Conservation (phyloP, 331 rosid species). For the Rosa hybrid region DNA sequence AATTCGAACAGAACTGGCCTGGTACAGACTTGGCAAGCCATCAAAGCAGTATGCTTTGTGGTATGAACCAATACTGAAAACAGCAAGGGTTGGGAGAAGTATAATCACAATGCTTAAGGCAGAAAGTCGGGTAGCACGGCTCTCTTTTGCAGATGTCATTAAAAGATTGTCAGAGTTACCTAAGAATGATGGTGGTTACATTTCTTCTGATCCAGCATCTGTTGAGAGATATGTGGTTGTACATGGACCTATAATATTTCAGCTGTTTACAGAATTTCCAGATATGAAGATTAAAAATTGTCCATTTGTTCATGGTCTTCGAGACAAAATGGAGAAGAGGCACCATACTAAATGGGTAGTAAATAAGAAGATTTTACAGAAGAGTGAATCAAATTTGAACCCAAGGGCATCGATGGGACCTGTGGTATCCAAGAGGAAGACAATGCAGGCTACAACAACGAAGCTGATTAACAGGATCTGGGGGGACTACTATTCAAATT, state of each 20-base stretch:
- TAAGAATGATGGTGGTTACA: slow-evolving; percentile 47
- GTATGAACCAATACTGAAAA: slow-evolving; percentile 76
- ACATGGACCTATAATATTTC: slow-evolving; percentile 90
- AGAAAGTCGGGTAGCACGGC: slow-evolving; percentile 82
- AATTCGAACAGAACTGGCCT: slow-evolving; percentile 92
- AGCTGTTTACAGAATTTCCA: slow-evolving; percentile 83
- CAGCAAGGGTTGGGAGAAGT: slow-evolving; percentile 69
- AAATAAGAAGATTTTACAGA: slow-evolving; percentile 51
- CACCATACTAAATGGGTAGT: slow-evolving; percentile 95
- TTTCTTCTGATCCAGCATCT: slow-evolving; percentile 65
- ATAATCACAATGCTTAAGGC: slow-evolving; percentile 72
- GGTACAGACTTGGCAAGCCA: slow-evolving; percentile 96
- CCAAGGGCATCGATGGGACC: slow-evolving; percentile 81
- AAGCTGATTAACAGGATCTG: slow-evolving; percentile 78
- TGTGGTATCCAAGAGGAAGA: slow-evolving; percentile 62
- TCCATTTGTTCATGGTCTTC: slow-evolving; percentile 76
- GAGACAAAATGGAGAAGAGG: slow-evolving; percentile 78
- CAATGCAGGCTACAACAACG: slow-evolving; percentile 94
- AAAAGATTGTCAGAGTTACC: slow-evolving; percentile 58
- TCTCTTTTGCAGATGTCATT: slow-evolving; percentile 73
- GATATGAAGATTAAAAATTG: slow-evolving; percentile 62
- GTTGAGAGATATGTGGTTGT: slow-evolving; percentile 86
- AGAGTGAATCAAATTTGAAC: slow-evolving; percentile 66
- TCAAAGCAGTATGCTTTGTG: slow-evolving; percentile 88
- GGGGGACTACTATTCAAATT: slow-evolving; percentile 89